A percentile compares a stretch with the other conserved stretches of the same genome.
Conservation (phyloP, 2,329 filamentous ascomycete species). For the Cercospora sesami region DNA sequence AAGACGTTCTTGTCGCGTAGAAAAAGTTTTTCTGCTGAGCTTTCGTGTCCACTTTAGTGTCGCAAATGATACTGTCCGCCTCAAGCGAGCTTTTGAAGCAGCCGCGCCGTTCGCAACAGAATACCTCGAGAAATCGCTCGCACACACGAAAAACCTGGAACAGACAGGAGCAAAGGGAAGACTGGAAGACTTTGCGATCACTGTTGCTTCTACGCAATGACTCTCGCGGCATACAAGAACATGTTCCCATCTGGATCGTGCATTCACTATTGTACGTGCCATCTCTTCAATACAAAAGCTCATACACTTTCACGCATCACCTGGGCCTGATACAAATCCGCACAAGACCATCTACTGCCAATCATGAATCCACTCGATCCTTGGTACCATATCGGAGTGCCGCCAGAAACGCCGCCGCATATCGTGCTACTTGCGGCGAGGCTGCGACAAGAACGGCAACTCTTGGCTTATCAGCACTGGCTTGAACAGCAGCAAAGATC, state of each 20-base stretch:
- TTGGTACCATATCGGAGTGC: not conserved
- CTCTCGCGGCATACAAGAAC: not conserved
- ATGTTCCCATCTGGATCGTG: not conserved
- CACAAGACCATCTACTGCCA: not conserved
- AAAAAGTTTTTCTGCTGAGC: not conserved
- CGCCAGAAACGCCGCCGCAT: not conserved
- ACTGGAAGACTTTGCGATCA: not conserved
- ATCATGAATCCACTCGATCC: not conserved
- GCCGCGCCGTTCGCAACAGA: not conserved
- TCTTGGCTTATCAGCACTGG: not conserved
- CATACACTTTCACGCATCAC: not conserved
- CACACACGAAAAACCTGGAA: not conserved
- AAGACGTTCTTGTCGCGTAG: not conserved
- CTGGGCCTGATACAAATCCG: not conserved
- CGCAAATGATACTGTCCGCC: not conserved
- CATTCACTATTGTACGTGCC: not conserved
- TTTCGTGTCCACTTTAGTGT: not conserved
- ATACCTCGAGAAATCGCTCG: not conserved
- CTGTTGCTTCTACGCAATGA: not conserved
- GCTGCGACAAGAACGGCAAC: not conserved
- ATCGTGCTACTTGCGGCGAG: not conserved
- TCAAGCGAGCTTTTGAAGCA: not conserved
- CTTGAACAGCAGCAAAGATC: not conserved
- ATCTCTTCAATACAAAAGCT: not conserved
- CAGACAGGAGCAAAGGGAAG: not conserved